Base-by-base conservation (phyloP, 2,329 filamentous ascomycete species). In the Cladosporium sp. region DNA sequence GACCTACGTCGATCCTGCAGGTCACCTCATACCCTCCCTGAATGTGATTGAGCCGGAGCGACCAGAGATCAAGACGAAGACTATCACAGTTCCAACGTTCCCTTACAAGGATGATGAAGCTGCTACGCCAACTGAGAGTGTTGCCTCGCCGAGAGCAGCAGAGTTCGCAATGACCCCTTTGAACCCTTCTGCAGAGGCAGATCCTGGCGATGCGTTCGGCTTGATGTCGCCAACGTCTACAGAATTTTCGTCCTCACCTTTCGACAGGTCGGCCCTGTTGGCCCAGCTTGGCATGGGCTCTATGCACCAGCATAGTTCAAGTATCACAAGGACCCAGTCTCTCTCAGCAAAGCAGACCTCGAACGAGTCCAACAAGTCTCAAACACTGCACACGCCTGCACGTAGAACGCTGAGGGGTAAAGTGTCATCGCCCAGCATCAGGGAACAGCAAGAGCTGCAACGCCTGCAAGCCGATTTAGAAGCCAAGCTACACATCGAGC, bases 1-100 rank as follows among this genome's bases (percentile, higher is more conserved):
- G 75, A 80, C 72, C 68, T 66, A 64, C 45, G 63, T 67, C 3
- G 63, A 68, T 42, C 61, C 65, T 4, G 64, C 65, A 39, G 66
- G 66, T 1, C 64, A 66, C 38, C 54, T 66, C 8, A 58, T 68
- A 13, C 61, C 66, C 1, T 58, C 66, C 1, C 53, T 66, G 11
- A 57, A 63, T 9, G 39, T 64, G n/a, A 48, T 61, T 8, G 58
- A 55, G 38, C 52, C 57, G 3, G 54, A 57, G 5, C 11, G 45
- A 12, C 15, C 38, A 19, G 45, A 50, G 17, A 41, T 48, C 27
- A 48, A 48, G 19, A 32, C 24, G 1, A 48, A 48, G 37, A 41
- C 24, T 3, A 27, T 43, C 34, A 51, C 51, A 13, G 42, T 47
- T 18, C 50, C 41, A 9, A 47, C 27, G 8, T 52, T 44, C 36